Base-by-base conservation (phyloP, 139 green algal species). In the Tetradesmus obliquus region DNA sequence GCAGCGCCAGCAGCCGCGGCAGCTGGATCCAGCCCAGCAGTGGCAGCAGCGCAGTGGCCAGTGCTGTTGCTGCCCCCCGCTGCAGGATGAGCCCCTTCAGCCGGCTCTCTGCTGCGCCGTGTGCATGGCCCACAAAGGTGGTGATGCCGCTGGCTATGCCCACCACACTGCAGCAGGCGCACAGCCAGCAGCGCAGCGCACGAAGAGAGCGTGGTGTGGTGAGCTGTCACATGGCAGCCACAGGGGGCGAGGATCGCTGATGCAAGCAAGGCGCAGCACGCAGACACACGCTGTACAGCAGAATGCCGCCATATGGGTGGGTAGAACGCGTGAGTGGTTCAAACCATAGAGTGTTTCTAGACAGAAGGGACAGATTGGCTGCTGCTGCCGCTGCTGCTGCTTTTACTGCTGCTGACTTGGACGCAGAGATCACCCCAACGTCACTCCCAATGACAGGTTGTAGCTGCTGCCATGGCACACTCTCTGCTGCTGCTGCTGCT, bases 101-200 rank as follows among this genome's bases (percentile, higher is more conserved):
- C 32, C 80, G 12, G 45, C 84, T 66, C 74, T 92, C 53, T 22
- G 71, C 32, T 3, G 91, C 91, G 54, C 91, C 91, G 79, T 92
- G 90, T 76, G 86, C 82, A 71, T 93, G 91, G n/a, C 91, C 91
- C 13, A 89, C 82, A 58, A 92, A 88, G 10, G 76, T 91, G 19
- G 87, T 85, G 79, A 91, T 91, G 55, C 87, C 87, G 19, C 72
- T 82, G 12, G 79, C 58, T 5, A 91, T 54, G 9, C 90, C 84
- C 13, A 81, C 55, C 13, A 79, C 80, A 17, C 57, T 79, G 79
- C 53, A 62, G 55, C 55, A 88, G 55, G 19, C 55, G 8, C 22
- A 53, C 5, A 7, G 45, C 22, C 83, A 88, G 7, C 83, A 74
- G 55, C 81, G 55, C 32, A 8, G 20, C n/a, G 32, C 76, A 83